These are phyloP conservation scores for Penicillium verrucosum DNA, from an alignment of 2,329 filamentous ascomycete species.

Conservation along the genomic window DNA sequence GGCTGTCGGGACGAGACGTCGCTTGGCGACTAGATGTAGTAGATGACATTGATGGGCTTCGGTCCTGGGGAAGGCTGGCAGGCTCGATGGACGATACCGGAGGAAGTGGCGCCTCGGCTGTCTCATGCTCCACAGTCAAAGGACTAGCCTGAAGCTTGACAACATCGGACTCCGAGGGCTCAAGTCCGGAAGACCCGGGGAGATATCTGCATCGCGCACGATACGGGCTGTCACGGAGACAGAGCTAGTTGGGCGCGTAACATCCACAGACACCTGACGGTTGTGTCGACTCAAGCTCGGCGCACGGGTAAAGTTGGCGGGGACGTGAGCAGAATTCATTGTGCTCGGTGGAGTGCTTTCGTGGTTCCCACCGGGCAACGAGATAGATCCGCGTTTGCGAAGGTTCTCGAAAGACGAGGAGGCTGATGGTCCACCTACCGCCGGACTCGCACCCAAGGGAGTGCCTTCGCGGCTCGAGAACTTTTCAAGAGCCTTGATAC, in stretches of 20 bases:
- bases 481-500: conserved; percentile 90
- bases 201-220: conserved; percentile 59
- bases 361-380: conserved; percentile 26
- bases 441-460: conserved; percentile 26
- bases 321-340: conserved; percentile 25
- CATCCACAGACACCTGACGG: conserved; percentile 22
- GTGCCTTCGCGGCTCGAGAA: conserved; percentile 54
- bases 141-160: conserved; percentile 54
- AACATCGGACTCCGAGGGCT: conserved; percentile 30
- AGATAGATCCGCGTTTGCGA: conserved; percentile 43
- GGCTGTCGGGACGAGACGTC: conserved; percentile 39
- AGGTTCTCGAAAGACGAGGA: conserved; percentile 57
- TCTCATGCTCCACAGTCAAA: conserved; percentile 64
- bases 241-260: conserved; percentile 55
- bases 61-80: conserved; percentile 29
- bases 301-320: conserved; percentile 30
- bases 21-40: conserved; percentile 35
- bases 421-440: conserved; percentile 53
- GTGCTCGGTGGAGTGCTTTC: conserved; percentile 25
- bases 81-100: conserved; percentile 18
- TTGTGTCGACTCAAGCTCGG: conserved; percentile 32
- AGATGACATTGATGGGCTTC: conserved; percentile 42
- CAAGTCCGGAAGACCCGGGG: conserved; percentile 28
- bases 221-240: conserved; percentile 88
- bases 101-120: conserved; percentile 35